Evolutionary conservation across 73 alveolate species (phyloP).

Genomic region (Blepharisma japonicum): DNA sequence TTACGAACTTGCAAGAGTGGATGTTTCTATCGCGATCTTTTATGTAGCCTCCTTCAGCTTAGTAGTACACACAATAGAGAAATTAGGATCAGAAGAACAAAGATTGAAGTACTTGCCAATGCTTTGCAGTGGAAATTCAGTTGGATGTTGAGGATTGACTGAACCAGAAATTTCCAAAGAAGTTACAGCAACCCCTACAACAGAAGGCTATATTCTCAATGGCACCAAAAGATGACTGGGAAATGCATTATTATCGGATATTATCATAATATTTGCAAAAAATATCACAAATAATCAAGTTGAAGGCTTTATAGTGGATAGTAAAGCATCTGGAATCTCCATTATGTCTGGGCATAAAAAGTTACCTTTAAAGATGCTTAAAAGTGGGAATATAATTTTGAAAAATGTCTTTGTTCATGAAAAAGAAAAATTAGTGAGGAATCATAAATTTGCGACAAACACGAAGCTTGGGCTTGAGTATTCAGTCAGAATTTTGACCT

Average conservation of each 20-base stretch:
- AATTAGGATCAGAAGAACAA: constrained; percentile 54
- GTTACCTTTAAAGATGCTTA: constrained; percentile 36
- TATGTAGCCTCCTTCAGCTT: constrained; percentile 33
- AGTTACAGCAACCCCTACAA: constrained; percentile 49
- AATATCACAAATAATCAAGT: constrained; percentile 37
- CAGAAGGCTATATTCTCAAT: constrained; percentile 52
- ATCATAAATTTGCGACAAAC: constrained; percentile 45
- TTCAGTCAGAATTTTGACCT: constrained; percentile 33
- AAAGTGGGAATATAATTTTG: constrained; percentile 47
- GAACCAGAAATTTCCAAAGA: constrained; percentile 62
- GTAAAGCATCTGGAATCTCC: constrained; percentile 40
- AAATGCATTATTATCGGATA: constrained; percentile 41
- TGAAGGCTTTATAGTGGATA: constrained; percentile 49
- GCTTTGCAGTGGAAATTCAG: constrained; percentile 9
- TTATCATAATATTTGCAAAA: constrained; percentile 54
- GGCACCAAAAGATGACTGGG: constrained; percentile 69
- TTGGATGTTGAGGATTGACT: constrained; percentile 48
- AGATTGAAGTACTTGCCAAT: constrained; percentile 38
- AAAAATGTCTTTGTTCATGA: constrained; percentile 59
- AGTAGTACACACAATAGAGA: constrained; percentile 46
- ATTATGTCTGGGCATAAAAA: constrained; percentile 36
- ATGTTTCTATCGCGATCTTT: constrained; percentile 47
- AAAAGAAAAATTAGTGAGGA: constrained; percentile 33
- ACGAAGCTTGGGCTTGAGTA: constrained; percentile 34
- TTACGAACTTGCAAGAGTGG: constrained; percentile 46